Percentiles rank a stretch among this genome's conserved stretches.
These are phyloP conservation scores for Linaria vulgaris DNA, from an alignment of 257 asterid species.

Conservation along the genomic window DNA sequence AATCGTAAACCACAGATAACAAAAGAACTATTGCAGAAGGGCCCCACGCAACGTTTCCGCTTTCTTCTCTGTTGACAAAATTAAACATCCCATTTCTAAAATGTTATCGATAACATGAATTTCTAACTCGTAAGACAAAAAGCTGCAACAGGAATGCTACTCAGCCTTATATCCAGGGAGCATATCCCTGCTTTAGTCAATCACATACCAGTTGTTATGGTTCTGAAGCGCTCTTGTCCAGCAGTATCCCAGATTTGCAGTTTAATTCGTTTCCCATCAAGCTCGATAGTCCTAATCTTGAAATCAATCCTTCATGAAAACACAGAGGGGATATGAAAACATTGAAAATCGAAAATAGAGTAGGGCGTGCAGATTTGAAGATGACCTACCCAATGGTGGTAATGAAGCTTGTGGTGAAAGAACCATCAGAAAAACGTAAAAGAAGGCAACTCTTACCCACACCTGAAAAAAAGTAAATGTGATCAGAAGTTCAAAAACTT, in stretches of 20 bases:
- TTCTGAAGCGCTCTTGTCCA: conserved; percentile 70
- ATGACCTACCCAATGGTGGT: conserved; percentile 69
- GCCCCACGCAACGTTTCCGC: too few relatives aligned
- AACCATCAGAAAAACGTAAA: conserved; percentile 95
- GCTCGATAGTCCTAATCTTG: conserved; percentile 67
- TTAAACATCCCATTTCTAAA: too few relatives aligned
- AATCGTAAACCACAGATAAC: not conserved
- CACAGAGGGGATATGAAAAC: conserved; percentile 7
- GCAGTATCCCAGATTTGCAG: conserved; percentile 75
- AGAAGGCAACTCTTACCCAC: conserved; percentile 99
- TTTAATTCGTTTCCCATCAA: conserved; percentile 62
- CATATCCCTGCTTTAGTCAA: conserved; percentile 7
- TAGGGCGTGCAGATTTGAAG: not conserved
- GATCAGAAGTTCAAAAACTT: conserved; percentile 6
- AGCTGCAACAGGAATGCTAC: not conserved
- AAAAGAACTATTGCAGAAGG: too few relatives aligned
- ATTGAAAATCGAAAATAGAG: conserved; percentile 1
- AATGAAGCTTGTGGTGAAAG: conserved; percentile 97
- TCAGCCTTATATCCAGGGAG: not conserved
- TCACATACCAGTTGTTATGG: conserved; percentile 60
- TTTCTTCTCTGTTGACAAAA: too few relatives aligned
- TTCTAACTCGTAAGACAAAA: too few relatives aligned
- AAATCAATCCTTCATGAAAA: conserved; percentile 54
- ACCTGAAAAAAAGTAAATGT: conserved; percentile 37
- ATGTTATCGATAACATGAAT: too few relatives aligned